Base-by-base conservation (phyloP, 2,329 filamentous ascomycete species). In the Fusarium miscanthi region DNA sequence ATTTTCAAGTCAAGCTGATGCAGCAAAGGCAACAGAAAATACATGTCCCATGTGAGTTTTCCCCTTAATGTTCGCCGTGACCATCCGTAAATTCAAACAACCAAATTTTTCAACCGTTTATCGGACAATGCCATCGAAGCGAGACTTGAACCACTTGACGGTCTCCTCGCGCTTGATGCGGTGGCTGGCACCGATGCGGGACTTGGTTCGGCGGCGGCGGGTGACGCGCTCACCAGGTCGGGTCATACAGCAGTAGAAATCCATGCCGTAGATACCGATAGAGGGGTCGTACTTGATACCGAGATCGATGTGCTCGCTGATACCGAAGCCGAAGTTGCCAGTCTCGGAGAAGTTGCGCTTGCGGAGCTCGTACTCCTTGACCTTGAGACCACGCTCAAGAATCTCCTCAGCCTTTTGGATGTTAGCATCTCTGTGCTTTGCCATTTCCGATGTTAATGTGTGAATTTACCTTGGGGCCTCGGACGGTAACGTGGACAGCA, bases 221-320 rank as follows among this genome's bases (percentile, higher is more conserved):
- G 94, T 93, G 84, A 99, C 94, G 85, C 96, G 95, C 91, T 97
- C 95, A 88, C 96, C 96, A 82, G 95, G 96, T 83, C 96, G 95
- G 89, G 94, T 97, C 96, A 99, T 99, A 94, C 95, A 98, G 93
- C 92, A 95, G 93, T 98, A 99, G 89, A 99, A 99, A 89, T 99
- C 96, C 96, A 99, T 99, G 85, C 96, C 95, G 90, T 97, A 98
- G 86, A 98, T 98, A 92, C 95, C 95, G 81, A 98, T 98, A 76
- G 90, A 93, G 77, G 95, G 95, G 89, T 98, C 95, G 90, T 98
- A 98, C 92, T 99, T 99, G 94, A 99, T 99, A 83, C 96, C 96
- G 82, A 99, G 91, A 91, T 99, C 96, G 87, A 99, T 99, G 93
- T 99, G 96, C 90, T 99, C 96, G 89, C 90, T 94, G 90, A 99